A percentile compares a stretch with the other conserved stretches of the same genome.
Conservation (phyloP, 2,329 filamentous ascomycete genomes). For the Orbilia javanica region DNA sequence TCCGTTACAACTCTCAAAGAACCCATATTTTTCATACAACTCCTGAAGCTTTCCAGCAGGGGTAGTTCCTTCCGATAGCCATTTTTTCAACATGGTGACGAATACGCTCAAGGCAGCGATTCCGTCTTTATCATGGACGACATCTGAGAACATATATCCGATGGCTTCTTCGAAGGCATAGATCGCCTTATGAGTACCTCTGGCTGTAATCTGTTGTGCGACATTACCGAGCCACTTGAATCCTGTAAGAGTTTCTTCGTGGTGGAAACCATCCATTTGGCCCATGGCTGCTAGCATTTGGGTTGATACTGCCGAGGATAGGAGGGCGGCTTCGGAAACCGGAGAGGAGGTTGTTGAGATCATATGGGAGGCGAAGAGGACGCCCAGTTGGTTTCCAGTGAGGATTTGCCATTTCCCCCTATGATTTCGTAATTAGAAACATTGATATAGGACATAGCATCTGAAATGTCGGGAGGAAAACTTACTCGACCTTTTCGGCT, state of each 20-base stretch:
- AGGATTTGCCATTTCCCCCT: conserved; percentile 72
- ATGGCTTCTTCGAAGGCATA: conserved; percentile 77
- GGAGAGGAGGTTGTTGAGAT: conserved; percentile 65
- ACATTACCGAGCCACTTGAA: conserved; percentile 78
- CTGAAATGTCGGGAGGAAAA: not conserved
- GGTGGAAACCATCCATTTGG: conserved; percentile 70
- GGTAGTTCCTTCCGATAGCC: conserved; percentile 71
- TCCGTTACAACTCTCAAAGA: conserved; percentile 74
- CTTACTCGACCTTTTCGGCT: conserved; percentile 69
- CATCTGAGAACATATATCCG: conserved; percentile 75
- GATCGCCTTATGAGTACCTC: conserved; percentile 68
- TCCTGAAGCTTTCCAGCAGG: conserved; percentile 72
- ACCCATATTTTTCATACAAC: conserved; percentile 72
- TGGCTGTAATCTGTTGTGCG: conserved; percentile 68
- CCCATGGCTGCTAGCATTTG: conserved; percentile 74
- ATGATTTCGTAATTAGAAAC: not conserved
- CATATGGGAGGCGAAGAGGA: conserved; percentile 72
- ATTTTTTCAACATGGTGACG: conserved; percentile 64
- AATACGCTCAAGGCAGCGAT: conserved; percentile 74
- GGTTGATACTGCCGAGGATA: conserved; percentile 75
- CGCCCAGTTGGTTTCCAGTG: conserved; percentile 75
- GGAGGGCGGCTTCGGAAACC: conserved; percentile 68
- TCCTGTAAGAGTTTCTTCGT: conserved; percentile 74
- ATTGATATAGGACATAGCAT: not conserved
- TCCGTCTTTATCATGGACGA: conserved; percentile 76